These are phyloP conservation scores for Cladophialophora bantiana DNA, from an alignment of 2,329 filamentous ascomycete genomes.

Conservation along the genomic window DNA sequence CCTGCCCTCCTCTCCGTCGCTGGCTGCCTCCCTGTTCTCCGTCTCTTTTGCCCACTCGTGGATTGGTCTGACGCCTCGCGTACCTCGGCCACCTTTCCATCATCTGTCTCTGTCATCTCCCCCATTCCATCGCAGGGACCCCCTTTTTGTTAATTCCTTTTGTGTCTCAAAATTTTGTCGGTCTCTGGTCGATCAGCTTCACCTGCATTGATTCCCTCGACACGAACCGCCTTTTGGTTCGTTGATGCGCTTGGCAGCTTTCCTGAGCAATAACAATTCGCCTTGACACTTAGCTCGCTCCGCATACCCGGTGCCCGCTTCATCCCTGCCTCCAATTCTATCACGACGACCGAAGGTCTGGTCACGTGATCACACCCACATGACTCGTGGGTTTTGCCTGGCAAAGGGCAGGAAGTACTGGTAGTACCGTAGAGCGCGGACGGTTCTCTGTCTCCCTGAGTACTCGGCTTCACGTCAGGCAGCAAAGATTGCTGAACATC, in stretches of 20 bases:
- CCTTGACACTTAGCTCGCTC: background rate
- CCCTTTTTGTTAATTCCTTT: background rate
- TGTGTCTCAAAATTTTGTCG: background rate
- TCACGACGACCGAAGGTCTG: background rate
- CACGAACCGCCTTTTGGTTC: background rate
- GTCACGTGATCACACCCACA: constrained; percentile 5
- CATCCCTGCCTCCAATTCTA: background rate
- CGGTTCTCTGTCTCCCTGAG: background rate
- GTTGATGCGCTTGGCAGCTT: background rate
- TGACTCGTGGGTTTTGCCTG: background rate
- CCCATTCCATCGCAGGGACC: background rate
- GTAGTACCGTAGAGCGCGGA: background rate
- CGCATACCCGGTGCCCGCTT: background rate
- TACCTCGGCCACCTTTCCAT: constrained; percentile 16
- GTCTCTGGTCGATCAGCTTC: background rate
- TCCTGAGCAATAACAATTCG: background rate
- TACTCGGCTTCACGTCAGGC: background rate
- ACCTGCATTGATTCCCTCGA: background rate
- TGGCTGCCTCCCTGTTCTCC: constrained; percentile 8
- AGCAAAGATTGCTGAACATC: background rate
- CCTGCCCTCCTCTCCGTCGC: constrained; percentile 5
- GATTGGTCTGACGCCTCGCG: constrained; percentile 18
- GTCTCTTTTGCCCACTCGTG: constrained; percentile 9
- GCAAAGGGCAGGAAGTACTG: background rate
- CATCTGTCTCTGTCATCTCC: constrained; percentile 6